Base-by-base conservation (phyloP, 2,329 filamentous ascomycete species). In the Xylaria multiplex region DNA sequence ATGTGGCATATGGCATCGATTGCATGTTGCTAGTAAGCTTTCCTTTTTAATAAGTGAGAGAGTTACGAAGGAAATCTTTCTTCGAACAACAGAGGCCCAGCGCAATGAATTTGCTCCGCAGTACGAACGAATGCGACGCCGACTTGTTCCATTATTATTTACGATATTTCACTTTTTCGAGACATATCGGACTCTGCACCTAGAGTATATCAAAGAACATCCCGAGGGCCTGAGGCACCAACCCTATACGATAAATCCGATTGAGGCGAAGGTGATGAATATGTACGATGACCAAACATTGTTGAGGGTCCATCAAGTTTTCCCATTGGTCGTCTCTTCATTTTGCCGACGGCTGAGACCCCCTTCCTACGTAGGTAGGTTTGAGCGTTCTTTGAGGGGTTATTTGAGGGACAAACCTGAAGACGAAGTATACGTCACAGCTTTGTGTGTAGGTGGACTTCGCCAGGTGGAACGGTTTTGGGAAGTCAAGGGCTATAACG, bases 101-200 rank as follows among this genome's bases (percentile, higher is more conserved):
- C 82, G 81, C 64, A 74, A 77, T 22, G 86, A 88, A 54, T 90
- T 90, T 70, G 85, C 86, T 19, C 83, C 86, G 0, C 87, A 90
- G 73, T 81, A 83, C 68, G 85, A 88, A 75, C 83, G 88, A 14
- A 90, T 90, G 88, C 85, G 87, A 54, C 85, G 87, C 66, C 83
- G 88, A 56, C 78, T 90, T 8, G 88, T 89, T 62, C 88, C 88
- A 1, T 75, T 90, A 7, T 80, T 90, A 16, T 90, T 90, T 70
- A 89, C 87, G 13, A 81, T 89, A 27, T 90, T 90, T 69, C 88
- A 90, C 74, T 90, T 90, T 73, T 90, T 90, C 73, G 88, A 90
- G 74, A 88, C 82, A 0, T 90, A 89, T 72, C 85, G 88, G 64
- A 83, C 81, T 45, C 79, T 88, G 2, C 87, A 90, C 70, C 75